Conservation (phyloP, 2,329 filamentous ascomycete genomes). For the Claviceps sp. region DNA sequence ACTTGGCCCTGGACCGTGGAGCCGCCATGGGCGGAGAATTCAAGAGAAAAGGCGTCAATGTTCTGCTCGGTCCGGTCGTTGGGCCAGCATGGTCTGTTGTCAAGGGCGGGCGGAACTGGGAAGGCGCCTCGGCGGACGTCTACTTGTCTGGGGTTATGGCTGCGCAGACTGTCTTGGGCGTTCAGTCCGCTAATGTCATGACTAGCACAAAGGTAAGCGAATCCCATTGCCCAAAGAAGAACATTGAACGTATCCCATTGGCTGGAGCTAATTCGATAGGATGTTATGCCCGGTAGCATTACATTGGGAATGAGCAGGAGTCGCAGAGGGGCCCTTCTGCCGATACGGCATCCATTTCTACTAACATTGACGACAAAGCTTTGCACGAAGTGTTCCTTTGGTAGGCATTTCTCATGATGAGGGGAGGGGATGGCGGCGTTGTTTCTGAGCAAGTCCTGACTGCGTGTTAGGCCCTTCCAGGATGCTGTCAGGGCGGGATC, state of each 20-base stretch:
- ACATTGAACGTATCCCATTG: no score
- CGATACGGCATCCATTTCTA: slow-evolving; percentile 38
- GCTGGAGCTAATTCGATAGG: no score
- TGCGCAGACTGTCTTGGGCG: slow-evolving; percentile 36
- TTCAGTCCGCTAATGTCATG: slow-evolving; percentile 42
- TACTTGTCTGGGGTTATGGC: slow-evolving; percentile 39
- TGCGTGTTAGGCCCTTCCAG: slow-evolving; percentile 43
- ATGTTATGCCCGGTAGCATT: slow-evolving; percentile 39
- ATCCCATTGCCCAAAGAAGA: no score
- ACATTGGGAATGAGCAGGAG: slow-evolving; percentile 64
- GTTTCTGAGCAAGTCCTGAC: no score
- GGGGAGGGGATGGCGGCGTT: no score
- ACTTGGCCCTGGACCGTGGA: slow-evolving; percentile 53
- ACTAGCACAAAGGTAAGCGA: slow-evolving; percentile 40
- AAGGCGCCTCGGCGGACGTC: slow-evolving; percentile 39
- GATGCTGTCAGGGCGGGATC: slow-evolving; percentile 51
- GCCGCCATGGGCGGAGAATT: slow-evolving; percentile 66
- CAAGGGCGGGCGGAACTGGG: slow-evolving; percentile 51
- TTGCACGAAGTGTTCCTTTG: slow-evolving; percentile 48
- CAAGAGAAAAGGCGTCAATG: slow-evolving; percentile 62
- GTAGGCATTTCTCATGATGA: neutral
- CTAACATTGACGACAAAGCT: slow-evolving; percentile 47
- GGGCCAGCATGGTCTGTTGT: slow-evolving; percentile 50
- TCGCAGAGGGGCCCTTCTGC: slow-evolving; percentile 49
- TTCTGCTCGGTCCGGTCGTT: slow-evolving; percentile 65